Conservation (phyloP, 192 early-diverging fungal species). For the Coemansia sp. region DNA sequence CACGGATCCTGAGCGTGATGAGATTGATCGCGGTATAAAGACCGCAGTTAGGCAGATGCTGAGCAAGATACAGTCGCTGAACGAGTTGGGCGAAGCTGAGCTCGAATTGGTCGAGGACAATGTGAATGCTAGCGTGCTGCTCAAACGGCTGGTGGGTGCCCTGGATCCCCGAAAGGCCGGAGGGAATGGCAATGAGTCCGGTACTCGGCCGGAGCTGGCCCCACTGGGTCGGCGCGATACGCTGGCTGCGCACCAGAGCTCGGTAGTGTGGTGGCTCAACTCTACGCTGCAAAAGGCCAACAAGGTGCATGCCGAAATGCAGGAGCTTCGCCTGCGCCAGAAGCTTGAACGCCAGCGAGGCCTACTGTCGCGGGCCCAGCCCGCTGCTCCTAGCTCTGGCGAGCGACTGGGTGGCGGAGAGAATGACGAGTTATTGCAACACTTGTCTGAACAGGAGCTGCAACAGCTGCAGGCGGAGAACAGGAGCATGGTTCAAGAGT, state of each 20-base stretch:
- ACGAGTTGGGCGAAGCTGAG: slow-evolving; percentile 52
- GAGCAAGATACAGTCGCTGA: slow-evolving; percentile 58
- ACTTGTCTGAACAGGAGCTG: slow-evolving; percentile 53
- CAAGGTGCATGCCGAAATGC: slow-evolving; percentile 68
- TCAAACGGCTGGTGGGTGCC: slow-evolving; percentile 45
- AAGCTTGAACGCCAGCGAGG: slow-evolving; percentile 67
- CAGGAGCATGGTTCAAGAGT: slow-evolving; percentile 62
- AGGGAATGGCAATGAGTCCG: not conserved
- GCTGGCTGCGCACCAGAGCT: slow-evolving; percentile 64
- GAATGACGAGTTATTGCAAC: slow-evolving; percentile 57
- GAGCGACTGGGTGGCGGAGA: slow-evolving; percentile 7
- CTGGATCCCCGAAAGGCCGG: slow-evolving; percentile 42
- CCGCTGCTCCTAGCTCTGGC: not conserved
- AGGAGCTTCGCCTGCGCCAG: slow-evolving; percentile 63
- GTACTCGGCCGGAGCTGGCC: not conserved
- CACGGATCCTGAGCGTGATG: slow-evolving; percentile 64
- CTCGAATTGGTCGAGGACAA: slow-evolving; percentile 27
- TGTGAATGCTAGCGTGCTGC: slow-evolving; percentile 27
- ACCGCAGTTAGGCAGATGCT: slow-evolving; percentile 58
- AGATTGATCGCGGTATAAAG: slow-evolving; percentile 66
- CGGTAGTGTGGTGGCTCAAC: slow-evolving; percentile 68
- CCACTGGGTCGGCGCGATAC: slow-evolving; percentile 52
- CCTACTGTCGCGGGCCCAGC: slow-evolving; percentile 5
- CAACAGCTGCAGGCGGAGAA: slow-evolving; percentile 71
- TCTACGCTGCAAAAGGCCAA: slow-evolving; percentile 63